phyloP scores from a whole-genome alignment of 2,329 filamentous ascomycete species.

The Paecilomyces niveus region DNA sequence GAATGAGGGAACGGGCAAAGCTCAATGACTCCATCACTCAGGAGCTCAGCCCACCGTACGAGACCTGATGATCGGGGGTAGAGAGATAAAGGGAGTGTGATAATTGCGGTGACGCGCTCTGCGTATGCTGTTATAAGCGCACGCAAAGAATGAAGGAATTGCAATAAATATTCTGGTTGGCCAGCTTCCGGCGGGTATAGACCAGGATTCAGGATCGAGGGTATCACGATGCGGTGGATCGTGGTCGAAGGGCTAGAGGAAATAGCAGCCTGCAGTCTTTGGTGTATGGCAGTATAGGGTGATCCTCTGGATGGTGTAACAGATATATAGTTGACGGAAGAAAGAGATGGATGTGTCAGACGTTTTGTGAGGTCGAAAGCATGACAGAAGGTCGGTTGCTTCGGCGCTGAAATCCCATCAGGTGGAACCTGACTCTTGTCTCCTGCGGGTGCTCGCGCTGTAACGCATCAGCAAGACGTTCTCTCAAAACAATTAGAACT shows the following conservation, averaged over 20 bases:
- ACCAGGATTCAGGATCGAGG: constrained; percentile 77
- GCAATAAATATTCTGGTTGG: constrained; percentile 65
- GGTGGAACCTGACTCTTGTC: constrained; percentile 39
- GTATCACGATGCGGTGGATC: constrained; percentile 78
- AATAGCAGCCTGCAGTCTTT: constrained; percentile 50
- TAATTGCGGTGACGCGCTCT: constrained; percentile 60
- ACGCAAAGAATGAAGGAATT: constrained; percentile 73
- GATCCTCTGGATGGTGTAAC: constrained; percentile 37
- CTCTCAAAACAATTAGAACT: background rate
- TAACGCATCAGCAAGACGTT: constrained; percentile 9
- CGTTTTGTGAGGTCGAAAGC: constrained; percentile 64
- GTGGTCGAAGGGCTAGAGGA: constrained; percentile 50
- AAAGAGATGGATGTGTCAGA: constrained; percentile 49
- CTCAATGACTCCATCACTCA: constrained; percentile 81
- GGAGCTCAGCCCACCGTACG: constrained; percentile 75
- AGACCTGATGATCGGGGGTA: constrained; percentile 70
- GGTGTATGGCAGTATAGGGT: constrained; percentile 59
- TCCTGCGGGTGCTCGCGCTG: constrained; percentile 20
- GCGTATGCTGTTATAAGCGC: constrained; percentile 64
- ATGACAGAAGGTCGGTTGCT: constrained; percentile 56
- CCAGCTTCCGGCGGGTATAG: constrained; percentile 65
- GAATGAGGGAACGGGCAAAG: constrained; percentile 65
- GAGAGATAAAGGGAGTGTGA: constrained; percentile 72
- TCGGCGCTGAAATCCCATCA: constrained; percentile 8
- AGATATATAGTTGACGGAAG: constrained; percentile 48